Evolutionary conservation across 768 basidiomycete species (phyloP), one percentile per base, ranked within the genome.

Genomic region (Lactifluus pinguis): DNA sequence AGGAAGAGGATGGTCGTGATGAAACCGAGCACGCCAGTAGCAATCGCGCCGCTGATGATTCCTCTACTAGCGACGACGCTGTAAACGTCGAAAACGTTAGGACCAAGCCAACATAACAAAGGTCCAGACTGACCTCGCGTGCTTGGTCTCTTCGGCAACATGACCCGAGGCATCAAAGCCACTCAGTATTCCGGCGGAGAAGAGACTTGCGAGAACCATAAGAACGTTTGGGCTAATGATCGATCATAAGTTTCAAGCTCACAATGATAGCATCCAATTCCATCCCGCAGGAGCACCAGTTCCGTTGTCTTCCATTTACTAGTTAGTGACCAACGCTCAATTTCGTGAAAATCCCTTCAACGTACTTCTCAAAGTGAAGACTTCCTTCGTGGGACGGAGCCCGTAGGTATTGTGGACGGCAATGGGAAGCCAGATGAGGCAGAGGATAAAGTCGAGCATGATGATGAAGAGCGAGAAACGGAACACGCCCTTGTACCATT

Each of bases 181-280:
- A 4, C 88, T 93, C 75, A 95, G 74, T 0, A 87, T 90, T 11
- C 92, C 90, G 0, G 92, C 84, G 1, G 91, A 88, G 72, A 92
- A 93, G 21, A 95, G 77, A 77, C 88, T 90, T 57, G 34, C 3
- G 11, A n/a, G 19, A 53, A 39, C 15, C 21, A 53, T 55, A 49
- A 48, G 64, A 45, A 25, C n/a, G 45, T 6, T 4, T 25, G 38
- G 3, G 6, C 21, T 53, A 29, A 36, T 7, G 36, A 59, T 19
- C 41, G 49, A 19, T 49, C 21, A 39, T 13, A 52, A 25, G 72
- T 30, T 4, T 13, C 29, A 9, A 25, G 25, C 81, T 53, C 66
- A 91, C 90, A 92, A 92, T 4, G 87, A 91, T 42, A 97, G 72
- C 15, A 92, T 80, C 90, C 90, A 95, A 67, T 94, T 95, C 94